Evolutionary conservation across 371 early-diverging fungal genomes (phyloP).

Genomic region (Dichotomocladium elegans): DNA sequence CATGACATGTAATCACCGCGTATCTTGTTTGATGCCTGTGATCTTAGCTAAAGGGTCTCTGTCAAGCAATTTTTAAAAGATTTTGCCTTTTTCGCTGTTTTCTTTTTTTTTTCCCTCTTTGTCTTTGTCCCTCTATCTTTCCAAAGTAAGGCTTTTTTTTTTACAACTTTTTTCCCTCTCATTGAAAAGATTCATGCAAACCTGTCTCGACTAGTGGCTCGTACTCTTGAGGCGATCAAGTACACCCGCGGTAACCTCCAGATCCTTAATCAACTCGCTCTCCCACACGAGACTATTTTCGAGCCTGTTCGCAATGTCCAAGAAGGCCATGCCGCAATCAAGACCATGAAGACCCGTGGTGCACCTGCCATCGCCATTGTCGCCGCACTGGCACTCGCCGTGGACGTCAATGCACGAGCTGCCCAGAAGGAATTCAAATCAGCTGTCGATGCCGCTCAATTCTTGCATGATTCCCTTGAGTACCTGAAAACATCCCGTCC

Average conservation of each 20-base stretch:
- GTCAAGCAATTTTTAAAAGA: too few species aligned
- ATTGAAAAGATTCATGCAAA: too few species aligned
- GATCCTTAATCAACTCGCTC: slow-evolving; percentile 89
- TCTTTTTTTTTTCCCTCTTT: too few species aligned
- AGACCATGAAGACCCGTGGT: slow-evolving; percentile 90
- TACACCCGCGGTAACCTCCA: slow-evolving; percentile 65
- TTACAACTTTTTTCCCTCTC: too few species aligned
- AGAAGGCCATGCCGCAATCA: slow-evolving; percentile 87
- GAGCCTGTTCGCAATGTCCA: slow-evolving; percentile 60
- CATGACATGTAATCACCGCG: too few species aligned
- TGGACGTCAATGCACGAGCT: slow-evolving; percentile 60
- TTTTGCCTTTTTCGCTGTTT: too few species aligned
- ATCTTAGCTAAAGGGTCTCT: too few species aligned
- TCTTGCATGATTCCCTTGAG: slow-evolving; percentile 63
- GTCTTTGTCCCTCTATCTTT: too few species aligned
- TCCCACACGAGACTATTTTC: slow-evolving; percentile 86
- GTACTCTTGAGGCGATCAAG: slow-evolving; percentile 74
- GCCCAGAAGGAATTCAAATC: slow-evolving; percentile 31
- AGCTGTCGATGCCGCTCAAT: slow-evolving; percentile 42
- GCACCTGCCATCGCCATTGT: slow-evolving; percentile 98
- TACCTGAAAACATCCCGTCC: slow-evolving; percentile 89
- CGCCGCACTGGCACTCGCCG: slow-evolving; percentile 87
- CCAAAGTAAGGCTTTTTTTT: too few species aligned
- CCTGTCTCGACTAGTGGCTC: slow-evolving; percentile 7
- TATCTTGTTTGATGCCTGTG: too few species aligned